Evolutionary conservation across 2,329 filamentous ascomycete species (phyloP).

Genomic region (Metarhizium humberi): DNA sequence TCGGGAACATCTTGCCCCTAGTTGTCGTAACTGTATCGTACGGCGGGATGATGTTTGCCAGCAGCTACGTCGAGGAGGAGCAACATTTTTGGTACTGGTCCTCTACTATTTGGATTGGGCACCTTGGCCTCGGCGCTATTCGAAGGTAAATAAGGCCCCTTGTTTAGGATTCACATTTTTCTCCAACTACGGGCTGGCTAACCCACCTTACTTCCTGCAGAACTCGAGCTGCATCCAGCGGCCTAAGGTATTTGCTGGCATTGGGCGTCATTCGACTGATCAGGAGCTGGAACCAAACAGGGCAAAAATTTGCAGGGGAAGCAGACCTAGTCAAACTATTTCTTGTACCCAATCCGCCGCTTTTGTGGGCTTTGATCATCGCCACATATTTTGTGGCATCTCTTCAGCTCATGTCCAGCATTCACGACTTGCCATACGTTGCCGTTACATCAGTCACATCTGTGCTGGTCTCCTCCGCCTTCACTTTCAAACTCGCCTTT

Average conservation of each 20-base stretch:
- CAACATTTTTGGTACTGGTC: constrained; percentile 99
- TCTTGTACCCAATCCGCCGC: constrained; percentile 49
- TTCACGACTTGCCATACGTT: constrained; percentile 32
- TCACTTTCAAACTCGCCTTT: constrained; percentile 85
- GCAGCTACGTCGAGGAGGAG: constrained; percentile 95
- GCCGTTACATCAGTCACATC: constrained; percentile 31
- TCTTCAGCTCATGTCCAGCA: constrained; percentile 31
- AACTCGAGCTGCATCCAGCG: constrained; percentile 16
- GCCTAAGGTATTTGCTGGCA: constrained; percentile 31
- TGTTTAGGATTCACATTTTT: background rate
- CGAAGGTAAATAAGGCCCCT: constrained; percentile 22
- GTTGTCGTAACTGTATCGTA: constrained; percentile 51
- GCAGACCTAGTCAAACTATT: constrained; percentile 74
- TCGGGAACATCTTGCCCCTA: constrained; percentile 30
- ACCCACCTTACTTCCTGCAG: constrained; percentile 9
- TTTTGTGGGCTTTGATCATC: constrained; percentile 68
- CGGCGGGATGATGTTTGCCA: constrained; percentile 90
- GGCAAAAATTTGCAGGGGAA: constrained; percentile 89
- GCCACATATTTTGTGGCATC: constrained; percentile 57
- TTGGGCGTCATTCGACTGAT: constrained; percentile 56
- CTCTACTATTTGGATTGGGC: constrained; percentile 58
- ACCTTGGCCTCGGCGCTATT: constrained; percentile 39
- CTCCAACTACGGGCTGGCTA: constrained; percentile 3
- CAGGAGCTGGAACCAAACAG: constrained; percentile 90
- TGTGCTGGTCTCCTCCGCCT: constrained; percentile 42